Evolutionary conservation across 192 early-diverging fungal species (phyloP).

Genomic region (Entomortierella lignicola): DNA sequence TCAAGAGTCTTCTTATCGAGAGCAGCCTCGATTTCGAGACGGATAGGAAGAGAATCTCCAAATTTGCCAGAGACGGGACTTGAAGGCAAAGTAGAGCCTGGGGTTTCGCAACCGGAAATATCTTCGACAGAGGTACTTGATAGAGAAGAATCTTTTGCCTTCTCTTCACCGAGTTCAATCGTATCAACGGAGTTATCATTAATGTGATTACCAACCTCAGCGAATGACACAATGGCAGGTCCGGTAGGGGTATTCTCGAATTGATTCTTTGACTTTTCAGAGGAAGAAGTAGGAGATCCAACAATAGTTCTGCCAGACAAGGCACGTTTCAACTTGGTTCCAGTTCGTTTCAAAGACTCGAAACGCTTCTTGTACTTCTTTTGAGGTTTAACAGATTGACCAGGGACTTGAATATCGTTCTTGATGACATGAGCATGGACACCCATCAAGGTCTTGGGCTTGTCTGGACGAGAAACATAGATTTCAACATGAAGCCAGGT

Average conservation of each 20-base stretch:
- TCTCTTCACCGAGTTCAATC: not conserved
- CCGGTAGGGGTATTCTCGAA: not conserved
- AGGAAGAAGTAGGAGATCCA: not conserved
- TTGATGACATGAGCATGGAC: conserved; percentile 50
- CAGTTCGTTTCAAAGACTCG: conserved; percentile 28
- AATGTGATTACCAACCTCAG: conserved; percentile 1
- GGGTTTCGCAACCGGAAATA: not conserved
- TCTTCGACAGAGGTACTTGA: conserved; percentile 5
- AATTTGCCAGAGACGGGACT: conserved; percentile 7
- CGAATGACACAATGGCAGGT: not conserved
- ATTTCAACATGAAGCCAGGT: conserved; percentile 49
- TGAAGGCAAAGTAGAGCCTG: conserved; percentile 2
- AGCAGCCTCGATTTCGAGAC: not conserved
- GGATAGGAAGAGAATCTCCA: not conserved
- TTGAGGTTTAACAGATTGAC: conserved; percentile 15
- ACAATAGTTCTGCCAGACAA: conserved; percentile 43
- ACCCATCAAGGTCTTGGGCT: conserved; percentile 34
- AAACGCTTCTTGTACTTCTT: conserved; percentile 26
- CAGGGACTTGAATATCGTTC: conserved; percentile 49
- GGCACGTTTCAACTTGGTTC: conserved; percentile 31
- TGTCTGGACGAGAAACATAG: conserved; percentile 48
- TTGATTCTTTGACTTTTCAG: not conserved
- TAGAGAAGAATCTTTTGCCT: not conserved
- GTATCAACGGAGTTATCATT: not conserved
- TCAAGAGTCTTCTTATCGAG: not conserved